Evolutionary conservation across 805 yeast genomes (phyloP).

Genomic region (Scheffersomyces stipitis): DNA sequence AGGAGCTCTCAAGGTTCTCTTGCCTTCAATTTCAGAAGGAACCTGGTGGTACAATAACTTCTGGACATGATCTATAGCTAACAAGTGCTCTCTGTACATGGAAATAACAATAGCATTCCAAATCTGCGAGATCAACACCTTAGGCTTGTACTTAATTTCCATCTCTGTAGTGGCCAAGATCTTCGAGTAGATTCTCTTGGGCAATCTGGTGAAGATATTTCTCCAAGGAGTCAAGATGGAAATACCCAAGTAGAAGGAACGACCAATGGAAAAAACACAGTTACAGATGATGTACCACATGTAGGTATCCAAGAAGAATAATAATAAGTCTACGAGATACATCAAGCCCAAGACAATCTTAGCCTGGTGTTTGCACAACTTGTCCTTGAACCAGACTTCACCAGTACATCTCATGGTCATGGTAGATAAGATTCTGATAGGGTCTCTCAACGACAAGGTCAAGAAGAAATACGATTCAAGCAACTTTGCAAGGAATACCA

Average conservation of each 20-base stretch:
- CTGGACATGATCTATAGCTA: constrained; percentile 98
- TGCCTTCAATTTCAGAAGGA: constrained; percentile 97
- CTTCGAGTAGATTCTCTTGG: constrained; percentile 98
- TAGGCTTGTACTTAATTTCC: constrained; percentile 99
- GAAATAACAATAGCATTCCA: constrained; percentile 99
- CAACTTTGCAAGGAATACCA: constrained; percentile 86
- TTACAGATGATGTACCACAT: constrained; percentile 97
- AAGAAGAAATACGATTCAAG: constrained; percentile 91
- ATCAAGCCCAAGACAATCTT: constrained; percentile 88
- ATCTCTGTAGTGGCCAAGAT: constrained; percentile 96
- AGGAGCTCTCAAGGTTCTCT: constrained; percentile 97
- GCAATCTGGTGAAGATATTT: constrained; percentile 95
- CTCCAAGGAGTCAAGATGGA: constrained; percentile 99
- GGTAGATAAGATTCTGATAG: constrained; percentile 83
- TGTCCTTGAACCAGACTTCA: constrained; percentile 83
- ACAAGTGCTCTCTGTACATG: constrained; percentile 98
- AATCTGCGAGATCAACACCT: constrained; percentile 95
- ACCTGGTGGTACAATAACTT: constrained; percentile 97
- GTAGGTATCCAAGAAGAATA: constrained; percentile 98
- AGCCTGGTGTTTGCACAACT: constrained; percentile 81
- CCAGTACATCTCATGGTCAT: constrained; percentile 93
- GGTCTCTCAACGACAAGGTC: constrained; percentile 88
- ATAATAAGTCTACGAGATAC: constrained; percentile 86
- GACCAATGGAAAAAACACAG: constrained; percentile 93
- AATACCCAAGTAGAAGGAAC: constrained; percentile 98